Evolutionary conservation across 805 yeast species (phyloP), one percentile per base, ranked within the genome.

Genomic region (Hanseniaspora lindneri): DNA sequence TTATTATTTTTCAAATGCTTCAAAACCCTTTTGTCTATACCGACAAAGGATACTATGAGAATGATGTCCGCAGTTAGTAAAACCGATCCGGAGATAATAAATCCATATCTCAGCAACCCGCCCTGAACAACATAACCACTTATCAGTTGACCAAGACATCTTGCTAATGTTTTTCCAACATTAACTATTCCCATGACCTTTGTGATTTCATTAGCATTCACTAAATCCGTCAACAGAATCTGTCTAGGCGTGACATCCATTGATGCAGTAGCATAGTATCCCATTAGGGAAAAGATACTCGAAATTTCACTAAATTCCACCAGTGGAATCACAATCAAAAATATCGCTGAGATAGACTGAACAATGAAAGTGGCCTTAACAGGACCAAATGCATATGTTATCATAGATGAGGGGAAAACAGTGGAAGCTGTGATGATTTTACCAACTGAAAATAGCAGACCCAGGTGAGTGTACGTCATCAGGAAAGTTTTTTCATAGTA

Each of bases 171-270:
- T 61, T 86, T 85, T 23, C 82, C 86, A 33, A 87, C 78, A 58
- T 86, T 87, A 9, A 87, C 95, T 1, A 83, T 68, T 1, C 96
- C 96, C 77, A 87, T 72, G 1, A 82, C 87, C 55, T 71, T 74
- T 2, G 94, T 78, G 41, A 88, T 66, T 42, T 84, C 92, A 10
- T 68, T 62, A 11, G 73, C 71, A 14, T 72, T 70, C 34, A 87
- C 76, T 19, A 85, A 67, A 2, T 83, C 71, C 0, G 94, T 79
- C 43, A 87, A 64, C 35, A 87, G 68, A 8, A 86, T 75, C 63
- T 86, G 95, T 44, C 96, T 74, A 6, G 96, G 95, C 2, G 86
- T 92, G 25, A 86, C 95, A 60, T 87, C 96, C 88, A 87, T 85
- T 1, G 88, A 76, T 2, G 79, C 70, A 0, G 85, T 75, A 2